Evolutionary conservation across 805 yeast genomes (phyloP).

Genomic region (Priceomyces fermenticarens): DNA sequence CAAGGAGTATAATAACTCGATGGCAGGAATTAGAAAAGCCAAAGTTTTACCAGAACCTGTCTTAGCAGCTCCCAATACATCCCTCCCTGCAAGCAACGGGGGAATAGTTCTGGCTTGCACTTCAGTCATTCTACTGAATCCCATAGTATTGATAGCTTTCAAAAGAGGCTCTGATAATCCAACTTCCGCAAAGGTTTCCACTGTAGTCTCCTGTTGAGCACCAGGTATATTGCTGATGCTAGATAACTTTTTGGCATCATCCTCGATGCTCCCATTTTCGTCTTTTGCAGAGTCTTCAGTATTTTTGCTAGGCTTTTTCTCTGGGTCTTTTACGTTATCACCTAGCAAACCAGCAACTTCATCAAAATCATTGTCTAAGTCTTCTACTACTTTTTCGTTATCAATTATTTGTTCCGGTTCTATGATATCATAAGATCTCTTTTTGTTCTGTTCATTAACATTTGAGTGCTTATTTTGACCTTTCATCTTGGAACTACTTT

Average conservation of each 20-base stretch:
- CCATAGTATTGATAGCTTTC: conserved; percentile 82
- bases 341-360: conserved; percentile 57
- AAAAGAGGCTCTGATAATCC: conserved; percentile 78
- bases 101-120: conserved; percentile 97
- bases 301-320: conserved; percentile 22
- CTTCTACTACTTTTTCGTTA: conserved; percentile 47
- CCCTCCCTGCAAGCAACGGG: conserved; percentile 93
- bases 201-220: conserved; percentile 6
- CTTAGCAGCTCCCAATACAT: conserved; percentile 98
- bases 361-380: conserved; percentile 54
- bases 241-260: conserved; percentile 10
- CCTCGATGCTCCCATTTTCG: conserved; percentile 13
- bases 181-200: conserved; percentile 34
- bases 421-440: conserved; percentile 28
- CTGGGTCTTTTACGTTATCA: conserved; percentile 40
- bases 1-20: conserved; percentile 83
- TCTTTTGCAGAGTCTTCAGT: conserved; percentile 15
- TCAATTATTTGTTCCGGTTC: conserved; percentile 28
- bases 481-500: too few relatives aligned
- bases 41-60: conserved; percentile 98
- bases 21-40: conserved; percentile 94
- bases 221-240: not conserved
- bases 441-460: conserved; percentile 4
- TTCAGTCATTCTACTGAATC: conserved; percentile 86
- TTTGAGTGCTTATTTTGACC: not conserved